Evolutionary conservation across 2,329 filamentous ascomycete genomes (phyloP).

Genomic region (Ophiostoma tasmaniense): DNA sequence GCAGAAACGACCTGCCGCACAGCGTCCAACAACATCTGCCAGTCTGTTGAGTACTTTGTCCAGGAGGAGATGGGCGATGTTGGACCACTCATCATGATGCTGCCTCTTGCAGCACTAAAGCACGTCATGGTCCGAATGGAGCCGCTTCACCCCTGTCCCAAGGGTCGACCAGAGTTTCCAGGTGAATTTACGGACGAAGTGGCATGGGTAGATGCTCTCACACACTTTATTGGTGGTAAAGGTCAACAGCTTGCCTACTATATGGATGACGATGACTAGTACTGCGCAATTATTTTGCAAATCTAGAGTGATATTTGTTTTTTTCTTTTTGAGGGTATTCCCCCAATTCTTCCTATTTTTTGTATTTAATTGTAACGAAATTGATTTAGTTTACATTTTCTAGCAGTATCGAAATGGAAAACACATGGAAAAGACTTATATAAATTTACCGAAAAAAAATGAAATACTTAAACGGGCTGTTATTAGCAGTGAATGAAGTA

Average conservation of each 20-base stretch:
- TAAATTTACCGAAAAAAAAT: too few species aligned
- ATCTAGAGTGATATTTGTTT: too few species aligned
- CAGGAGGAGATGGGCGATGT: slow-evolving; percentile 19
- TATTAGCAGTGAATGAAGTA: too few species aligned
- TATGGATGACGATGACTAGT: background rate
- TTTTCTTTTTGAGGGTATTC: too few species aligned
- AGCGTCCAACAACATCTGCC: slow-evolving; percentile 21
- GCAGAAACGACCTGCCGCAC: slow-evolving; percentile 2
- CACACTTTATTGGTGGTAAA: slow-evolving; percentile 11
- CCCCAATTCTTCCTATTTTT: too few species aligned
- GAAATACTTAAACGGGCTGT: too few species aligned
- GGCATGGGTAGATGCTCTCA: slow-evolving; percentile 16
- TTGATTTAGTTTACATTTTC: too few species aligned
- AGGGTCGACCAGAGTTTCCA: slow-evolving; percentile 3
- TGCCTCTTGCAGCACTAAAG: slow-evolving; percentile 17
- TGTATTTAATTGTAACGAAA: too few species aligned
- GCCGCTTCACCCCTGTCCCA: background rate
- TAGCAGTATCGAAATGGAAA: too few species aligned
- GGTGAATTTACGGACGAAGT: slow-evolving; percentile 16
- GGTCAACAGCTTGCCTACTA: slow-evolving; percentile 18
- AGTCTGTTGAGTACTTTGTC: slow-evolving; percentile 23
- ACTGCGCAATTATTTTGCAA: too few species aligned
- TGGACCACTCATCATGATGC: slow-evolving; percentile 18
- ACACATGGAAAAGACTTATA: too few species aligned
- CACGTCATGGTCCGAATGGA: background rate